phyloP scores from a whole-genome alignment of 371 early-diverging fungal species.

The Neoconidiobolus thromboides region DNA sequence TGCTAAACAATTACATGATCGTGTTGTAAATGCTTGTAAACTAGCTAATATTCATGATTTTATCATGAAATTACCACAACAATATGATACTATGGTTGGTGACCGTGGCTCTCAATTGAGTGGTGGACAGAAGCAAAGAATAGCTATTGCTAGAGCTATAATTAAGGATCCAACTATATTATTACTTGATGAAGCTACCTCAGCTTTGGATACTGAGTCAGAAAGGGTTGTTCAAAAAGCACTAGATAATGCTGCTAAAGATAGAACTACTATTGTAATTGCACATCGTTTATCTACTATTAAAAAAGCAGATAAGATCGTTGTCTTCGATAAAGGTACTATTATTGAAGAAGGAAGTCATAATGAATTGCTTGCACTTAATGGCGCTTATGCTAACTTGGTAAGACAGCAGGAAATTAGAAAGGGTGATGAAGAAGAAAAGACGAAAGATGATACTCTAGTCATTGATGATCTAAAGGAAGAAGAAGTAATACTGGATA shows the following conservation, averaged over 20 bases:
- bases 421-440: not conserved
- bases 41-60: slow-evolving; percentile 61
- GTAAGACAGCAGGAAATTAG: slow-evolving; percentile 29
- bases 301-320: slow-evolving; percentile 47
- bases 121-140: slow-evolving; percentile 28
- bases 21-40: slow-evolving; percentile 34
- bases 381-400: slow-evolving; percentile 18
- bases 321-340: slow-evolving; percentile 48
- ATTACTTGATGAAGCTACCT: slow-evolving; percentile 67
- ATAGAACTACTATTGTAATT: slow-evolving; percentile 54
- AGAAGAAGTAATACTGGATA: not conserved
- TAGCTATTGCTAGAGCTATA: slow-evolving; percentile 36
- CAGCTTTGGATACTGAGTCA: slow-evolving; percentile 40
- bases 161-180: slow-evolving; percentile 36
- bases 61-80: slow-evolving; percentile 35
- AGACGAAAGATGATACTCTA: not conserved
- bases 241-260: slow-evolving; percentile 37
- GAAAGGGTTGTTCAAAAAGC: slow-evolving; percentile 52
- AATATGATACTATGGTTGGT: slow-evolving; percentile 48
- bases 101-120: slow-evolving; percentile 31
- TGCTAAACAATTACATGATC: slow-evolving; percentile 34
- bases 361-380: slow-evolving; percentile 30
- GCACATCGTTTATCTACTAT: slow-evolving; percentile 60
- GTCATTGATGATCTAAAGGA: too few relatives aligned
- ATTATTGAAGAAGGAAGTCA: slow-evolving; percentile 59